phyloP scores from a whole-genome alignment of 768 basidiomycete genomes.

The Termitomyces bulborhizus region DNA sequence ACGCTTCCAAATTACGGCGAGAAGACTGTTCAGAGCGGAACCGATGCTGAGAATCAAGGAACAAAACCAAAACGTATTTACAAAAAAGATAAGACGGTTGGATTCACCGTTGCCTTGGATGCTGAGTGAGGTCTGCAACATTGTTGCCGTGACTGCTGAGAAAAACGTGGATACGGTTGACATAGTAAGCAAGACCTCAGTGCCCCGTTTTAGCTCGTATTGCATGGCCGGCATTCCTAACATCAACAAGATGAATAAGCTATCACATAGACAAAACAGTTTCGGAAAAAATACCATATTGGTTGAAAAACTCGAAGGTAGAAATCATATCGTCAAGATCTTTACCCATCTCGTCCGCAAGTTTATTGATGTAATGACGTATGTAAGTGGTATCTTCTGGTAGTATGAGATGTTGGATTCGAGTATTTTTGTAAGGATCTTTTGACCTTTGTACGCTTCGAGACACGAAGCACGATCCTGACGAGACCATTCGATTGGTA shows the following conservation, averaged over 20 bases:
- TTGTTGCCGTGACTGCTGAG: constrained; percentile 23
- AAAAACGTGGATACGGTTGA: constrained; percentile 22
- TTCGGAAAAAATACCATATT: constrained; percentile 7
- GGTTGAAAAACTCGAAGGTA: constrained; percentile 13
- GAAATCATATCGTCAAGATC: constrained; percentile 7
- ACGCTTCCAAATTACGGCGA: constrained; percentile 18
- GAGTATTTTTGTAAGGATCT: neutral
- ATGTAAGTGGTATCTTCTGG: constrained; percentile 1
- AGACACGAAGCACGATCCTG: constrained; percentile 14
- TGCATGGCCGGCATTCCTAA: constrained; percentile 17
- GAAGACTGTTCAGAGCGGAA: constrained; percentile 19
- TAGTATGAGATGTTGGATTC: neutral
- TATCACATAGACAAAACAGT: neutral
- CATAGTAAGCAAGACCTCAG: constrained; percentile 10
- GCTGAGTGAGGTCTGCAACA: constrained; percentile 13
- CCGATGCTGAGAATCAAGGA: constrained; percentile 21
- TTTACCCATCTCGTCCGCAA: constrained; percentile 10
- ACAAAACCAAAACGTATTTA: constrained; percentile 19
- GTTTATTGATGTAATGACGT: constrained; percentile 12
- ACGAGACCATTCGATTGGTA: too few relatives aligned
- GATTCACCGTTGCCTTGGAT: neutral
- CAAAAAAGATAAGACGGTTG: constrained; percentile 1
- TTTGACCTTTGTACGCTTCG: constrained; percentile 5
- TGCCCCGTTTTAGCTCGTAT: constrained; percentile 14
- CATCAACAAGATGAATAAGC: neutral